Evolutionary conservation across 176 grass and related monocot species (phyloP), one percentile per base, ranked within the genome.

Genomic region (Eleusine coracana): DNA sequence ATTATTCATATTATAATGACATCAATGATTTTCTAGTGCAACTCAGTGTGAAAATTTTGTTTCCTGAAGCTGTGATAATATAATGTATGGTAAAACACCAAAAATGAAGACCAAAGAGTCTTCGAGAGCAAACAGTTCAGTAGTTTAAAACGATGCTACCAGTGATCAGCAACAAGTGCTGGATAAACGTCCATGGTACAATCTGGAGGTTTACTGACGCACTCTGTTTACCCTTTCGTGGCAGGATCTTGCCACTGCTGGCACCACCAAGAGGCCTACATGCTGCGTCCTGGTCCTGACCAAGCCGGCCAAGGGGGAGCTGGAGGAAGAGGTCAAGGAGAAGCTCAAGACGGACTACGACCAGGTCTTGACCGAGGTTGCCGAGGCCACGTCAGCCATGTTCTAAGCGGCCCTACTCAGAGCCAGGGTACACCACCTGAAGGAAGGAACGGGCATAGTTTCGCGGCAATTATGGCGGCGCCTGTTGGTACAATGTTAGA

Each of bases 231-330:
- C 38, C 45, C 18, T 20, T 81, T 17, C 21, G 29, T 67, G 23
- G 2, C 56, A 94, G 94, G 94, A 94, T 88, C 89, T 97, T 38
- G 91, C 89, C 0, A 87, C 83, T 60, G 94, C 94, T 10, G 94
- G 91, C 69, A 90, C 80, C 7, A 94, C 94, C 55, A 97, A 97
- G 87, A 97, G 94, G 72, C 94, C 91, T 66, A 97, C 94, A 9
- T 94, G 94, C 41, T 97, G 94, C 20, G 87, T 92, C 16, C 60
- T 97, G 74, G 87, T 97, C 23, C 59, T 80, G 56, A 94, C 91
- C 41, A 92, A 97, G 66, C 92, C 86, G 61, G 68, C 73, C 56
- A 92, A 94, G 68, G 86, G 92, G 0, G 90, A 94, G 78, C 71
- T 90, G 5, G 80, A 87, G 34, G 80, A 61, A 27, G 94, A 97